Evolutionary conservation across 768 basidiomycete species (phyloP).

Genomic region (Lepiota subincarnata): DNA sequence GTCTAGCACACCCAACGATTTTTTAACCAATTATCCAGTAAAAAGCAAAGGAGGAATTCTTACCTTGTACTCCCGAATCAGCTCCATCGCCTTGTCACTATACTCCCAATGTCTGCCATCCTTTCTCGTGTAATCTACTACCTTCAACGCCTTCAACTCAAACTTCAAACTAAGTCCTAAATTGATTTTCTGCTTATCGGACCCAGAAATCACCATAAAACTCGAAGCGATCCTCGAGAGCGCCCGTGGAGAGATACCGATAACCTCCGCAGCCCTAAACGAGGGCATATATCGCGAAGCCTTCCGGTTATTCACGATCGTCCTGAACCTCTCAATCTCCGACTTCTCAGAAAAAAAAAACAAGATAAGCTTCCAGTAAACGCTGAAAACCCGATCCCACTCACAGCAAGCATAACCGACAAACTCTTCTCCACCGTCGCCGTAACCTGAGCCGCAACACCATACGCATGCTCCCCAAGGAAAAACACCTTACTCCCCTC

Average conservation of each 20-base stretch:
- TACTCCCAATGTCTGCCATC: constrained; percentile 88
- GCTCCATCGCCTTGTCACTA: constrained; percentile 77
- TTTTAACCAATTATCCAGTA: neutral
- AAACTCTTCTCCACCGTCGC: constrained; percentile 64
- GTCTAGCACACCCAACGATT: constrained; percentile 36
- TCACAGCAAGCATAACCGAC: constrained; percentile 84
- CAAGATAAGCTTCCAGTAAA: constrained; percentile 22
- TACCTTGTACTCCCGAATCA: constrained; percentile 84
- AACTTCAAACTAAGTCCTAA: constrained; percentile 95
- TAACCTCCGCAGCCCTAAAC: constrained; percentile 68
- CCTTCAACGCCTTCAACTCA: constrained; percentile 90
- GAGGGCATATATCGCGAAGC: constrained; percentile 70
- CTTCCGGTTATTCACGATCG: constrained; percentile 50
- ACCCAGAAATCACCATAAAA: constrained; percentile 72
- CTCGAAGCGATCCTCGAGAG: constrained; percentile 91
- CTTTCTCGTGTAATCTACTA: constrained; percentile 88
- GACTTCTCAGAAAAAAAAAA: constrained; percentile 82
- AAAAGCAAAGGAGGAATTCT: neutral
- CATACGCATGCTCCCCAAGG: constrained; percentile 91
- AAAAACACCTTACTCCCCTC: constrained; percentile 91
- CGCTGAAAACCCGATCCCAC: constrained; percentile 15
- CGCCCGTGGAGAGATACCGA: constrained; percentile 73
- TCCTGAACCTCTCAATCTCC: constrained; percentile 78
- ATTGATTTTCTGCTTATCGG: constrained; percentile 79
- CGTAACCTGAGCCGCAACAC: constrained; percentile 89